These are phyloP conservation scores for Beauveria caledonica DNA, from an alignment of 2,329 filamentous ascomycete genomes.

Conservation along the genomic window DNA sequence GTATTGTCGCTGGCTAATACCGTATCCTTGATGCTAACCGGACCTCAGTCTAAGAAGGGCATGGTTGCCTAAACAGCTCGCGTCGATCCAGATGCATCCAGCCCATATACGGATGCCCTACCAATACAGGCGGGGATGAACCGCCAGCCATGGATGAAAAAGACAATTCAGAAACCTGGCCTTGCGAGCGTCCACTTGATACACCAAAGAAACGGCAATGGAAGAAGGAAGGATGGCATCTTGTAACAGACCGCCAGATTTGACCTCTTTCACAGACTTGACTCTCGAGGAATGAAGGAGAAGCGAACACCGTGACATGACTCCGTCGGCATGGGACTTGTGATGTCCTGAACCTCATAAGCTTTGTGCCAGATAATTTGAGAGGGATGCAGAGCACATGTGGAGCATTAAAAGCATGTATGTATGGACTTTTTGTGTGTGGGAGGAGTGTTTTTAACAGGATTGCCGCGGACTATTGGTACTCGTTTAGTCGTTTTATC, in stretches of 20 bases:
- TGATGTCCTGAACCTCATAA: background rate
- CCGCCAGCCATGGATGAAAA: background rate
- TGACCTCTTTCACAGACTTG: background rate
- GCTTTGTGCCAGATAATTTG: background rate
- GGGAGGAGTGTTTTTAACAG: background rate
- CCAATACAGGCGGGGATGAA: background rate
- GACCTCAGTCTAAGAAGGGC: conserved; percentile 31
- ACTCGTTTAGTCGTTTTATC: background rate
- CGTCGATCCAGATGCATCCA: background rate
- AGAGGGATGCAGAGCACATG: background rate
- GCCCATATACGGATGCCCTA: background rate
- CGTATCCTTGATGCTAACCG: background rate
- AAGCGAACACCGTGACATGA: background rate
- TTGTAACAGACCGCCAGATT: background rate
- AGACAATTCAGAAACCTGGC: background rate
- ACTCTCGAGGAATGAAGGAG: background rate
- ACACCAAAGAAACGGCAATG: background rate
- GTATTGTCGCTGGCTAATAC: conserved; percentile 14
- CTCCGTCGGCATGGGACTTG: background rate
- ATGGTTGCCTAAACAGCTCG: conserved; percentile 22
- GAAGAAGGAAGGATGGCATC: background rate
- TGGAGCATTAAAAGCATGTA: background rate
- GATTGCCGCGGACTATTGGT: background rate
- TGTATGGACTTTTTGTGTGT: background rate
- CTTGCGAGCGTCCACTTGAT: background rate